Evolutionary conservation across 2,329 filamentous ascomycete genomes (phyloP), one percentile per base, ranked within the genome.

Genomic region (Trichoderma harzianum): DNA sequence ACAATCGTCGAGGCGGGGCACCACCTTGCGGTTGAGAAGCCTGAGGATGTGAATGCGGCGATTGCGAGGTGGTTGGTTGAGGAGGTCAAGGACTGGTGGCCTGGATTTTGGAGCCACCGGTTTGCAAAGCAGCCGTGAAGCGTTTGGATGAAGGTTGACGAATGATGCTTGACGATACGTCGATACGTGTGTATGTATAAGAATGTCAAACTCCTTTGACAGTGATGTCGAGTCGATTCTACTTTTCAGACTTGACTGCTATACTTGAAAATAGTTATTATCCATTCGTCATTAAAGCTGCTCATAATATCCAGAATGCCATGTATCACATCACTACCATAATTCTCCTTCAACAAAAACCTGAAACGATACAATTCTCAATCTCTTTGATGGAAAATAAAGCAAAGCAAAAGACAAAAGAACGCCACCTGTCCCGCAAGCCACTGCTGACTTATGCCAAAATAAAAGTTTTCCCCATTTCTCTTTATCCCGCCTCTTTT

Each of bases 11-110:
- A 79, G 1, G 72, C 57, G 10, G 57, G 57, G 1, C 57, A 60
- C 6, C 18, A n/a, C 1, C 69, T 75, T 1, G 71, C 72, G 1
- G 60, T 73, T 7, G 78, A 80, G 70, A 73, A 73, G 60, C 21
- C 61, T 0, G 18, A 60, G 18, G 69, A 71, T 60, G 68, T 75
- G 24, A 78, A 73, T 63, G 77, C 78, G 18, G 78, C 76, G 0
- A 51, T 80, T 11, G 66, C 71, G 3, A 73, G 74, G 51, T 78
- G 75, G 55, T 61, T 79, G 47, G 57, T 74, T 3, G 74, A 75
- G 64, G 72, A 79, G 69, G 16, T 76, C 12, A 68, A 32, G 30
- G 69, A 71, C 6, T 34, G 62, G 57, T 71, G 62, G 69, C 69
- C 69, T 30, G 47, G 47, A 5, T 71, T 55, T 2, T 65, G 62